Evolutionary conservation across 352 stramenopile species (phyloP).

Genomic region (Pilasporangium apinafurcum): DNA sequence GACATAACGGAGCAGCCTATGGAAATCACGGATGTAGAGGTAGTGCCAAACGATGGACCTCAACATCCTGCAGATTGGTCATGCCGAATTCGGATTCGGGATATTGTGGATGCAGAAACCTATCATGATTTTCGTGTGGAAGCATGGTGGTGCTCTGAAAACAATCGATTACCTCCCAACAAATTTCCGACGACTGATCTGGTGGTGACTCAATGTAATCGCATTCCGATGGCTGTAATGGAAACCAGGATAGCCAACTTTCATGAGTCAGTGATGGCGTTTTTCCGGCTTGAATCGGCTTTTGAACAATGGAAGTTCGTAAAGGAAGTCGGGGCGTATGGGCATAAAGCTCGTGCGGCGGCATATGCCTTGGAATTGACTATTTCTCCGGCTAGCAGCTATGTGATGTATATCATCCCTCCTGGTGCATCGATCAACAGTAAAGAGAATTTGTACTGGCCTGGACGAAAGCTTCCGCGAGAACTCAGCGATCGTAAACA

Average conservation of each 20-base stretch:
- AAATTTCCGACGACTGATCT: slow-evolving; percentile 21
- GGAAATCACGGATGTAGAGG: slow-evolving; percentile 13
- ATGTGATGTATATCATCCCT: slow-evolving; percentile 61
- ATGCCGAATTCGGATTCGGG: slow-evolving; percentile 41
- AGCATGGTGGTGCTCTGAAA: slow-evolving; percentile 35
- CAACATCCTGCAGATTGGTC: slow-evolving; percentile 24
- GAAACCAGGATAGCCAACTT: slow-evolving; percentile 33
- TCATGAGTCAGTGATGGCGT: slow-evolving; percentile 35
- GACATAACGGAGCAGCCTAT: slow-evolving; percentile 31
- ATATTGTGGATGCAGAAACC: slow-evolving; percentile 27
- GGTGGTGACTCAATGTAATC: slow-evolving; percentile 28
- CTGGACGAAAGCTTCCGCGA: slow-evolving; percentile 31
- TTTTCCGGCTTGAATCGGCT: slow-evolving; percentile 54
- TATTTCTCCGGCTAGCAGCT: slow-evolving; percentile 28
- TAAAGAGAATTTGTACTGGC: slow-evolving; percentile 67
- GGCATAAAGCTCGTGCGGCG: slow-evolving; percentile 49
- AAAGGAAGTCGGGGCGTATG: slow-evolving; percentile 55
- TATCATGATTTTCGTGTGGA: slow-evolving; percentile 55
- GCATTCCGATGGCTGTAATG: slow-evolving; percentile 32
- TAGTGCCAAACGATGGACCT: neutral
- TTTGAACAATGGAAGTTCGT: slow-evolving; percentile 74
- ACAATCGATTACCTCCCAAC: slow-evolving; percentile 14
- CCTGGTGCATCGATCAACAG: slow-evolving; percentile 75
- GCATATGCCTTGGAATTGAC: slow-evolving; percentile 37
- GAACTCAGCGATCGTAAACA: slow-evolving; percentile 43